Base-by-base conservation (phyloP, 768 basidiomycete genomes). In the Pleurotus giganteus region DNA sequence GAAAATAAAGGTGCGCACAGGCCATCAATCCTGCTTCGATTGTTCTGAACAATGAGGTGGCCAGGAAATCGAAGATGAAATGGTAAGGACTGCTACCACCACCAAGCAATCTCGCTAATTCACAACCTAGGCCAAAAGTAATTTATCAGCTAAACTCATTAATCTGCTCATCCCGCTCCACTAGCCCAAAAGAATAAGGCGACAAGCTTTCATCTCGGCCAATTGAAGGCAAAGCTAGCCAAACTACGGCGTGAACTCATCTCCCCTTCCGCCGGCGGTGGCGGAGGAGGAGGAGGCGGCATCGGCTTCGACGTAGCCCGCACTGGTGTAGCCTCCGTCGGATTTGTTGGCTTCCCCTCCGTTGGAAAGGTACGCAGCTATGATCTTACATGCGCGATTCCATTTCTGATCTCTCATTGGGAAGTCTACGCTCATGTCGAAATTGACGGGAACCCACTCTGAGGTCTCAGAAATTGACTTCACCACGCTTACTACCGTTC, bases 141-240 rank as follows among this genome's bases (percentile, higher is more conserved):
- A 66, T 79, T 76, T 9, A 28, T 9, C 49, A 53, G 29, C n/a
- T 36, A 43, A 47, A 27, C 26, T 21, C 23, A 8, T 3, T 42
- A 43, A 47, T 28, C 19, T 41, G 24, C 17, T 49, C 50, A 44
- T 49, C 51, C 46, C 53, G 47, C 58, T 67, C 52, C 66, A 57
- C 55, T 70, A 94, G 91, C 91, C 66, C 91, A 94, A 79, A 94
- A 94, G 72, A 94, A 94, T 73, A 94, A 94, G 84, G 91, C 91
- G 75, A 93, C 91, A 61, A 93, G 91, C 75, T 95, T 95, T 71
- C 94, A 96, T 76, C 74, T 97, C 57, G 95, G 95, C 51, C 92
- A 95, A 75, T 86, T 98, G 69, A 98, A 98, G 71, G 96, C 97
- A 54, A 99, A 99, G 70, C 86, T 99, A 50, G 97, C 97, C 47